Base-by-base conservation (phyloP, 2,329 filamentous ascomycete species). In the Teratosphaeria pseudoeucalypti region DNA sequence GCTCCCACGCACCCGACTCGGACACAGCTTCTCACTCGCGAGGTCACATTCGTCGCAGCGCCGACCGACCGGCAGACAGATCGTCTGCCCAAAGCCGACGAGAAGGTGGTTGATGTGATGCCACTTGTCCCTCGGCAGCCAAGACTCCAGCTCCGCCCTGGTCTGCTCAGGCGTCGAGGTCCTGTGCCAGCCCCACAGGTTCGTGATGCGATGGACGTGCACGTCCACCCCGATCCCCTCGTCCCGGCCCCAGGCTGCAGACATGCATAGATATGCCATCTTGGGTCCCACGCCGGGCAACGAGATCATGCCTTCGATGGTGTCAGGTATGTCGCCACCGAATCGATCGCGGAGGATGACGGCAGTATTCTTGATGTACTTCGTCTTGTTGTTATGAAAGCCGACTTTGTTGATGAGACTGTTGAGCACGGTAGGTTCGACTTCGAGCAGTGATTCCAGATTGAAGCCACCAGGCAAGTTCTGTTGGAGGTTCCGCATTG, bases 191-290 rank as follows among this genome's bases (percentile, higher is more conserved):
- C 89, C 88, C 91, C 91, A 96, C 32, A 95, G 78, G 75, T 96
- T 96, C 57, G 90, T 92, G 74, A 96, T 95, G 58, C 92, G 87
- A 75, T 96, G 92, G 3, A 96, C 92, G 74, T 96, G 92, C 5
- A 96, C 91, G 72, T 96, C 92, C 55, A 96, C 92, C 29, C 92
- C 92, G 64, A 96, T 95, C 7, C 92, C 92, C 65, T 86, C 81
- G 56, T 84, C 80, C 53, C 80, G 77, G 2, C 84, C 84, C 87
- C 87, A 81, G 69, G 87, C 89, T 0, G 87, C 87, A 54, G 86
- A 87, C 77, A 96, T 83, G 71, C 88, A 92, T 26, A 96, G 82
- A 72, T 94, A 92, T 12, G 87, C 91, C 92, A 96, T 96, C 76
- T 96, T 96, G 34, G 92, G 92, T 0, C 92, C 92, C 0, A 96